These are phyloP conservation scores for Globisporangium cylindrosporum DNA, from an alignment of 352 stramenopile species.

Conservation along the genomic window DNA sequence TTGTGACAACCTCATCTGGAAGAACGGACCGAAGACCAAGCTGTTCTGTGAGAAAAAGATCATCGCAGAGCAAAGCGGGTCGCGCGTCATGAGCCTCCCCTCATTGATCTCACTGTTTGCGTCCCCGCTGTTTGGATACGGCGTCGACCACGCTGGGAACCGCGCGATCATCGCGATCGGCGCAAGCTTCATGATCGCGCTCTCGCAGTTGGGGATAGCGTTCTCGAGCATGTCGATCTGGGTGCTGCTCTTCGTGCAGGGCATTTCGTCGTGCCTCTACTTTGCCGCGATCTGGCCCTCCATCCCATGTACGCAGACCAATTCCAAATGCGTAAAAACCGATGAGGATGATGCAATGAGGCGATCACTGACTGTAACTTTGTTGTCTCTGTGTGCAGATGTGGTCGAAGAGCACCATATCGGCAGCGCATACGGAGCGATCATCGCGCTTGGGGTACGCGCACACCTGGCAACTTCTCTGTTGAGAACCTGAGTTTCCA, in stretches of 20 bases:
- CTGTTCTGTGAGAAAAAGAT: slow-evolving; percentile 41
- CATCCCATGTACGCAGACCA: slow-evolving; percentile 45
- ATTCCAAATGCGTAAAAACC: not conserved
- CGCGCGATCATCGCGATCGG: slow-evolving; percentile 55
- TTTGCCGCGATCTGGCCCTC: slow-evolving; percentile 83
- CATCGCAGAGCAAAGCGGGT: slow-evolving; percentile 35
- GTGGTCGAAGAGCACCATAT: slow-evolving; percentile 68
- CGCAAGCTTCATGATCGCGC: slow-evolving; percentile 40
- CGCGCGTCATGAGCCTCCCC: slow-evolving; percentile 72
- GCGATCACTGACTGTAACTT: not conserved
- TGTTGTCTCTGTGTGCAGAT: slow-evolving; percentile 25
- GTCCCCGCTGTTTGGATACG: slow-evolving; percentile 70
- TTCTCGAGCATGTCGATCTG: slow-evolving; percentile 44
- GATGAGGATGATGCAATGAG: not conserved
- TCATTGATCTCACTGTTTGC: slow-evolving; percentile 73
- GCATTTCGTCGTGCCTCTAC: slow-evolving; percentile 76
- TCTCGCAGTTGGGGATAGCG: slow-evolving; percentile 68
- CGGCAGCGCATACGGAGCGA: slow-evolving; percentile 80
- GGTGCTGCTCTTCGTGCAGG: slow-evolving; percentile 66
- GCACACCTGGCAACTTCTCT: not conserved
- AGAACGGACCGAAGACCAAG: slow-evolving; percentile 28
- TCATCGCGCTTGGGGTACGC: slow-evolving; percentile 57
- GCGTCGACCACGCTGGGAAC: slow-evolving; percentile 64
- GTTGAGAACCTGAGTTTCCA: not conserved
- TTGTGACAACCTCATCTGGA: slow-evolving; percentile 40